phyloP scores from a whole-genome alignment of 2,329 filamentous ascomycete species.

The Arthrobotrys iridis region DNA sequence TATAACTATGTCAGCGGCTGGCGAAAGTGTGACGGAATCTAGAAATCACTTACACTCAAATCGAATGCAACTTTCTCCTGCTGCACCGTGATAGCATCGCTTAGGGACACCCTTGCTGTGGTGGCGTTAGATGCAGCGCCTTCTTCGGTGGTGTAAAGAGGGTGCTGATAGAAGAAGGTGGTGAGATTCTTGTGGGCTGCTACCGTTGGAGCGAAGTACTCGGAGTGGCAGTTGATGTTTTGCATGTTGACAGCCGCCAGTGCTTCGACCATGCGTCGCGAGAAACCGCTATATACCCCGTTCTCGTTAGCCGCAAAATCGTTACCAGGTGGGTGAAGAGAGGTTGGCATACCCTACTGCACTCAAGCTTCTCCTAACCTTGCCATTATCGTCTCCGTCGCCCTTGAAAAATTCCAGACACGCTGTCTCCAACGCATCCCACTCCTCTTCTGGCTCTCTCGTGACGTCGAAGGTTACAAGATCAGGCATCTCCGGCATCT shows the following conservation, averaged over 20 bases:
- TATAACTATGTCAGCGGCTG: conserved; percentile 3
- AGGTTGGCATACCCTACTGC: conserved; percentile 37
- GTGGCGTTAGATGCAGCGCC: neutral
- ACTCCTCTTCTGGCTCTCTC: conserved; percentile 34
- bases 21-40: neutral
- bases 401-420: conserved; percentile 39
- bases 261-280: conserved; percentile 42
- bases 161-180: conserved; percentile 52
- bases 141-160: conserved; percentile 25
- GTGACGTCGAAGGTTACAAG: conserved; percentile 47
- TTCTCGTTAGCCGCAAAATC: neutral
- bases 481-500: conserved; percentile 25
- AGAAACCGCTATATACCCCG: conserved; percentile 42
- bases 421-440: conserved; percentile 29
- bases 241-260: conserved; percentile 40
- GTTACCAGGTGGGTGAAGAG: neutral
- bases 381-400: neutral
- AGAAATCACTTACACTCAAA: conserved; percentile 21
- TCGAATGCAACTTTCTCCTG: conserved; percentile 49
- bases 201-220: conserved; percentile 48
- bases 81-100: conserved; percentile 42
- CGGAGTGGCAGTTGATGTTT: conserved; percentile 47
- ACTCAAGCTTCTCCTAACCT: conserved; percentile 33
- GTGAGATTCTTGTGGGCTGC: conserved; percentile 44
- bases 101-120: conserved; percentile 4